Base-by-base conservation (phyloP, 2,329 filamentous ascomycete genomes). In the Fusarium lateritium region DNA sequence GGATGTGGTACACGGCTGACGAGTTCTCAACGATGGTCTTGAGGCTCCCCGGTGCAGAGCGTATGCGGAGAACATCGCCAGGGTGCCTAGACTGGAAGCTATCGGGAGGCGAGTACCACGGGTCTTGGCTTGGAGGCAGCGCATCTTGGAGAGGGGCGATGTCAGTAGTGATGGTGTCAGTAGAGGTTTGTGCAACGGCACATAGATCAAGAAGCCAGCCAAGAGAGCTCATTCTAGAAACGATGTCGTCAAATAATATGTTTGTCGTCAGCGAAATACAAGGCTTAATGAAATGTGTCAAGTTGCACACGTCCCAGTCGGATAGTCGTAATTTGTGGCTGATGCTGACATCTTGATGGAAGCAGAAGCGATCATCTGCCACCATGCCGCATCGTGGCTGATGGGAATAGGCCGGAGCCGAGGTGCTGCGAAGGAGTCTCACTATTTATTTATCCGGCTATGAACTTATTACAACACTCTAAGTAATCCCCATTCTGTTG, bases 1-100 rank as follows among this genome's bases (percentile, higher is more conserved):
- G 69, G 24, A 83, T 77, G 34, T 81, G 76, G 46, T 79, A 81
- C 0, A 73, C 76, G 0, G 56, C 61, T 5, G 31, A 40, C 1
- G 65, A 26, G 9, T 58, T 59, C 5, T 59, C 54, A 2, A 69
- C 52, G 3, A 73, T 33, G 1, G 51, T 7, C 1, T 50, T 67
- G 19, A 78, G 64, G 8, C 72, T 31, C 17, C 72, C 31, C 14
- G 61, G 56, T 1, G 53, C 62, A 15, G 49, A 46, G 6, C 65
- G 69, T 21, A 71, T 60, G 10, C 68, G 65, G 4, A 71, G 57
- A 47, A 71, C 10, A 26, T 71, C 65, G 1, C 69, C 69, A 1
- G 62, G 65, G 2, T 19, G 31, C n/a, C 50, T 69, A 4, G 31
- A 34, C 8, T 69, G 31, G 22, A 59, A 69, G 2, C 2, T 54